Conservation (phyloP, 345 rosid genomes). For the Eucalyptus regnans region DNA sequence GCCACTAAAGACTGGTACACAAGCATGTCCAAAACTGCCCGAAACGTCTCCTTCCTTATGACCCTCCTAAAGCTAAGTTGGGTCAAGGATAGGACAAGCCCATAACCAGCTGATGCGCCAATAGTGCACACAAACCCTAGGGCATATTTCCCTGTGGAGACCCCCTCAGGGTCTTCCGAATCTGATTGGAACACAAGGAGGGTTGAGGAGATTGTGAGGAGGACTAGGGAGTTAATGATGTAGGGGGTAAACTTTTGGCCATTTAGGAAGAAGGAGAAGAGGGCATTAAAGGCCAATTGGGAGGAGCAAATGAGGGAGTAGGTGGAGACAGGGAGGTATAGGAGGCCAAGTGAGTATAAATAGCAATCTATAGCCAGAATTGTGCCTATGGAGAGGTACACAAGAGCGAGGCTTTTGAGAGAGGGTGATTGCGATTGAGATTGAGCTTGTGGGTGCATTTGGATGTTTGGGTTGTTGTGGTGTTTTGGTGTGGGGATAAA, state of each 20-base stretch:
- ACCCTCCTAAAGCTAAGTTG: conserved; percentile 14
- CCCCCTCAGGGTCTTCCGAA: background rate
- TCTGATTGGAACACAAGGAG: conserved; percentile 16
- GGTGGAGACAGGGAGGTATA: conserved; percentile 33
- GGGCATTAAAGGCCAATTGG: conserved; percentile 28
- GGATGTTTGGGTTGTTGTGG: background rate
- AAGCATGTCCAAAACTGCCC: conserved; percentile 19
- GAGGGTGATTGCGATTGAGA: background rate
- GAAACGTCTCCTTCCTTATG: conserved; percentile 2
- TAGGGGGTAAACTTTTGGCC: conserved; percentile 25
- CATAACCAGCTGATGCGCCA: conserved; percentile 16
- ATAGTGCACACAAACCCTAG: conserved; percentile 29
- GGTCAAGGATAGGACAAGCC: conserved; percentile 2
- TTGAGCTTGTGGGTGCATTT: background rate
- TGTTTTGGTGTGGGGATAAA: background rate
- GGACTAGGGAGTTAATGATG: conserved; percentile 20
- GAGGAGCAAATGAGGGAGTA: conserved; percentile 23
- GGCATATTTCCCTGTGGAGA: conserved; percentile 1
- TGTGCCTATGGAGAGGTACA: conserved; percentile 6
- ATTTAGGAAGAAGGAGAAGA: conserved; percentile 30
- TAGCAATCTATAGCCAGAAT: background rate
- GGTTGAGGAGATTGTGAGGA: conserved; percentile 30
- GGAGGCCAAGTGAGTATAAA: conserved; percentile 20
- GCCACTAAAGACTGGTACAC: conserved; percentile 10
- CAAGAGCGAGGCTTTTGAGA: background rate